Evolutionary conservation across 495 filamentous ascomycete genomes (phyloP), one percentile per base, ranked within the genome.

Genomic region (Penicillium canariense): DNA sequence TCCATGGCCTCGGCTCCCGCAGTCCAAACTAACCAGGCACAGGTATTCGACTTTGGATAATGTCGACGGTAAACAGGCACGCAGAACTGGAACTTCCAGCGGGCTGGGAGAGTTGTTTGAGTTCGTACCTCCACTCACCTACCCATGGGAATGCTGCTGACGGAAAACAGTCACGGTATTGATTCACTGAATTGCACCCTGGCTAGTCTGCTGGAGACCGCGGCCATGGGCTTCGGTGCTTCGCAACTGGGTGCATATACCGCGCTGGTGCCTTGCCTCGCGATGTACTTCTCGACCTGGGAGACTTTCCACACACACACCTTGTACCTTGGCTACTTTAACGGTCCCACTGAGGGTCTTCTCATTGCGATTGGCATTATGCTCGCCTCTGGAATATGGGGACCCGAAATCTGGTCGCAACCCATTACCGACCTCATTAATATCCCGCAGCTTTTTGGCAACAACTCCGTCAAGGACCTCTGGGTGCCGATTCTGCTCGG

Each of bases 211-310:
- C 81, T 92, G 49, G 89, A 96, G 71, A 91, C 88, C 8, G 92
- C 89, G 10, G 91, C 91, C 15, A 88, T 98, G 87, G 95, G 91
- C 23, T 78, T 94, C 30, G 94, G 94, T 34, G 81, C 88, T 8
- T 87, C 86, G 8, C 81, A 83, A 50, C 81, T 89, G 6, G 94
- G 94, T 58, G 87, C 91, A 40, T 95, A 94, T 68, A 98, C 94
- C 1, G 91, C 92, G 11, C 73, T 97, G 32, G 82, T 91, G 48
- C 95, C 94, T 2, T 95, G 90, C 59, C 74, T 98, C 8, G 89
- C 94, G 20, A 98, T 98, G 94, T 97, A 96, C 78, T 96, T 97
- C 75, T 97, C 92, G 5, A 98, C 94, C 7, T 98, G 94, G 94
- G 94, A 98, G 70, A 98, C 94, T 2, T 98, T 96, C 69, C 94